Evolutionary conservation across 1,139 yeast species (phyloP), one percentile per base, ranked within the genome.

Genomic region (Saccharomyces pastorianus): DNA sequence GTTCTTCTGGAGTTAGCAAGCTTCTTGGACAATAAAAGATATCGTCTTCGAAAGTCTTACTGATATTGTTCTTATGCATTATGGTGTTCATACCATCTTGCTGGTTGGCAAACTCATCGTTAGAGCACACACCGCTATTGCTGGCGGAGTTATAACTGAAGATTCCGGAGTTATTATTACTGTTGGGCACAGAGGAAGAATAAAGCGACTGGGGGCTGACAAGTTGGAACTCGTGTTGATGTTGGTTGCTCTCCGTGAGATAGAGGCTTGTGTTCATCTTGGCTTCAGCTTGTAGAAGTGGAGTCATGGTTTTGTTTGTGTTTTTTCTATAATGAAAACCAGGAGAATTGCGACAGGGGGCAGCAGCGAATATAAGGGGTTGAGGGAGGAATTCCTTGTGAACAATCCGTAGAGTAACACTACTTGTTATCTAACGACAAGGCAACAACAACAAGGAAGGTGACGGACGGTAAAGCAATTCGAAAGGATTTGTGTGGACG

Each of bases 1-100:
- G 56, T 52, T 61, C 66, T 44, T 58, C 58, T 25, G 54, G 44
- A 17, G 62, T 58, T 47, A 64, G 50, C 54, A 62, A 55, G 31
- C 59, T 46, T 54, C 68, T 54, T 52, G 68, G 65, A 60, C 69
- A 56, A 62, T 59, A 61, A 48, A 67, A 49, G 53, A 67, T 28
- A 63, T 69, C 59, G 63, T 64, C 72, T 42, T 64, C 64, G 54
- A 62, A 62, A 23, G 63, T 57, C 53, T 61, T 64, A 51, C 59
- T 55, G 44, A 57, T 53, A 50, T 59, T 58, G 44, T 60, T 60
- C 53, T 61, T 61, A 49, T 51, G 47, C 34, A 56, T 59, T 42
- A 61, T 28, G 23, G 64, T 11, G 44, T 55, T 53, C 13, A 32
- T 32, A 20, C 38, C n/a, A 32, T 32, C 38, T 32, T 32, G n/a